phyloP scores from a whole-genome alignment of 164 flowering plant species.

The Vitis riparia region DNA sequence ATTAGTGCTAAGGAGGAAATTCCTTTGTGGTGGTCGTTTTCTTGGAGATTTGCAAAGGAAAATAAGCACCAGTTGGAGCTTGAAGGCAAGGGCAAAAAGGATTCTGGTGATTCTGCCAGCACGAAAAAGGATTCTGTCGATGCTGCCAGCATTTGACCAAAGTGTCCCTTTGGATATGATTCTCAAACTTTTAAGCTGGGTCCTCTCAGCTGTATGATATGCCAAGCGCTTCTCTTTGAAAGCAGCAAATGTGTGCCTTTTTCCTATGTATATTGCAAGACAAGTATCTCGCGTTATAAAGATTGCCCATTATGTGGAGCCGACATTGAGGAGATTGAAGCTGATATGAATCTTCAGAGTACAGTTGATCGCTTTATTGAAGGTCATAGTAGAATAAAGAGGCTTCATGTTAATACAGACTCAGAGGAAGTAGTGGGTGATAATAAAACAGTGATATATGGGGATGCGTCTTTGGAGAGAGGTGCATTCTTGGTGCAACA shows the following conservation, averaged over 20 bases:
- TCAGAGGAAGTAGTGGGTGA: conserved; percentile 33
- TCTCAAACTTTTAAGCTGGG: conserved; percentile 87
- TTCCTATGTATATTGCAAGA: conserved; percentile 80
- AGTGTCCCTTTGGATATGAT: conserved; percentile 93
- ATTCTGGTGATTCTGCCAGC: conserved; percentile 6
- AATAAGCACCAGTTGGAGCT: conserved; percentile 7
- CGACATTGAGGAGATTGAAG: conserved; percentile 78
- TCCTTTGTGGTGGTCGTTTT: too few species aligned
- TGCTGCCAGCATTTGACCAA: conserved; percentile 45
- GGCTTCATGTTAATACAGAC: conserved; percentile 47
- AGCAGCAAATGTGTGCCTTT: conserved; percentile 84
- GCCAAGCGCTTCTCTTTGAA: conserved; percentile 90
- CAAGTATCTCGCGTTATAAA: conserved; percentile 68
- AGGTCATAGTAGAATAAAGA: conserved; percentile 94
- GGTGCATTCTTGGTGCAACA: conserved; percentile 97
- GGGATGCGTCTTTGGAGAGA: conserved; percentile 90
- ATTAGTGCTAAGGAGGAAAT: too few species aligned
- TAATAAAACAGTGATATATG: conserved; percentile 62
- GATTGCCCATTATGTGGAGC: conserved; percentile 98
- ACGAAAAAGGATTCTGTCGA: conserved; percentile 29
- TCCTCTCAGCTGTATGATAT: conserved; percentile 88
- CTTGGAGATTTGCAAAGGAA: too few species aligned
- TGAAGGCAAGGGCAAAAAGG: conserved; percentile 3
- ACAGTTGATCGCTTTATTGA: conserved; percentile 89
- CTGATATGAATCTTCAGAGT: conserved; percentile 68